Conservation (phyloP, 331 rosid genomes). For the Rosa hybrid region DNA sequence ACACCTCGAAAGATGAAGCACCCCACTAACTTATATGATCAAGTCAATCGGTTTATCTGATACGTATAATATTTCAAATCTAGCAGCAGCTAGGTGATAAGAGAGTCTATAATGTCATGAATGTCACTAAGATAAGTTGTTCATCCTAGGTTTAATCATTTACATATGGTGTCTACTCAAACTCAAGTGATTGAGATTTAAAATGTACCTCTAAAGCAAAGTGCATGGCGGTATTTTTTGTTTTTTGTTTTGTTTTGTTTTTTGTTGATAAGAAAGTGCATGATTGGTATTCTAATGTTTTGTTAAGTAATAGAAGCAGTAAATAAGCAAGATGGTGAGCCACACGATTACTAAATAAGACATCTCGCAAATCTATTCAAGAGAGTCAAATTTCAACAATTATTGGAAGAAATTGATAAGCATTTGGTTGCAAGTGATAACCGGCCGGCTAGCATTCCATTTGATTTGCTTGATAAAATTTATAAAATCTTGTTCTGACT, state of each 20-base stretch:
- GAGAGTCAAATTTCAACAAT: neutral
- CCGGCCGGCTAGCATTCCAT: too few relatives aligned
- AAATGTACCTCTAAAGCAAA: neutral
- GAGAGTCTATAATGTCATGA: neutral
- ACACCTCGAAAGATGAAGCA: neutral
- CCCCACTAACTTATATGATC: neutral
- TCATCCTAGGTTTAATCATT: neutral
- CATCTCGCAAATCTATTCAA: too few relatives aligned
- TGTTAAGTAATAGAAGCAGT: too few relatives aligned
- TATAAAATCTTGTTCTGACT: too few relatives aligned
- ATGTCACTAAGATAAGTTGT: neutral
- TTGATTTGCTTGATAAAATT: too few relatives aligned
- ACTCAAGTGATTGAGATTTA: slow-evolving; percentile 8
- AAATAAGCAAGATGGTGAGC: neutral
- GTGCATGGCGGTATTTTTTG: neutral
- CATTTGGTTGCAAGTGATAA: neutral
- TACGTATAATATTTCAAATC: neutral
- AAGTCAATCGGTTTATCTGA: neutral
- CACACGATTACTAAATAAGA: neutral
- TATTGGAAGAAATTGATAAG: too few relatives aligned
- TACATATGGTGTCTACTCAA: neutral
- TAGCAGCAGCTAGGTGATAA: neutral
- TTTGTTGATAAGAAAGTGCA: neutral
- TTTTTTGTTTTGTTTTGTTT: neutral
- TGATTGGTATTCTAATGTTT: neutral